phyloP scores from a whole-genome alignment of 179 eudicot genomes.

The Silene noctiflora region DNA sequence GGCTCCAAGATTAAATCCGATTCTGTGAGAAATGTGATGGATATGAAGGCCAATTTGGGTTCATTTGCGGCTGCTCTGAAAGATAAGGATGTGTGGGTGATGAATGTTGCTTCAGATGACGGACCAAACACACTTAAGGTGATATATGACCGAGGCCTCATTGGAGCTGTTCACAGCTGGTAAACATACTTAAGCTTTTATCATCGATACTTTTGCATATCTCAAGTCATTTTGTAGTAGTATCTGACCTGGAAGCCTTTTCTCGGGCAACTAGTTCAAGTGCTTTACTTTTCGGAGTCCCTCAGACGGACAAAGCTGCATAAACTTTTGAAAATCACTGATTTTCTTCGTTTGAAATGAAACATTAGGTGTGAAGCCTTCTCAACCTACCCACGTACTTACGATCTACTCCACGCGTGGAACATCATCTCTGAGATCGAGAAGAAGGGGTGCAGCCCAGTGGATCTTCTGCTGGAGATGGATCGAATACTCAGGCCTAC shows the following conservation, averaged over 20 bases:
- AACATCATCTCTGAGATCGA: slow-evolving; percentile 76
- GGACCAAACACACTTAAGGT: slow-evolving; percentile 89
- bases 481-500: slow-evolving; percentile 92
- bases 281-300: too few relatives aligned
- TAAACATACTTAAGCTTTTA: slow-evolving; percentile 26
- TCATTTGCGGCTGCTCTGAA: slow-evolving; percentile 94
- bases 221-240: not conserved
- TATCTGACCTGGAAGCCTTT: not conserved
- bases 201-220: not conserved
- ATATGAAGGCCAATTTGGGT: slow-evolving; percentile 92
- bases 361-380: slow-evolving; percentile 83
- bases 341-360: not conserved
- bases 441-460: slow-evolving; percentile 87
- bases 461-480: slow-evolving; percentile 87
- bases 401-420: slow-evolving; percentile 97
- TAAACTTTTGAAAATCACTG: not conserved
- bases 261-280: too few relatives aligned
- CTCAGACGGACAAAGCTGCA: too few relatives aligned
- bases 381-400: slow-evolving; percentile 97
- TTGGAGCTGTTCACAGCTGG: slow-evolving; percentile 87
- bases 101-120: slow-evolving; percentile 93
- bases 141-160: slow-evolving; percentile 85
- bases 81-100: slow-evolving; percentile 92
- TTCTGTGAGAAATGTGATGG: slow-evolving; percentile 89
- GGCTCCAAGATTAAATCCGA: slow-evolving; percentile 68